phyloP scores from a whole-genome alignment of 257 asterid genomes.

The Nicotiana otophora region DNA sequence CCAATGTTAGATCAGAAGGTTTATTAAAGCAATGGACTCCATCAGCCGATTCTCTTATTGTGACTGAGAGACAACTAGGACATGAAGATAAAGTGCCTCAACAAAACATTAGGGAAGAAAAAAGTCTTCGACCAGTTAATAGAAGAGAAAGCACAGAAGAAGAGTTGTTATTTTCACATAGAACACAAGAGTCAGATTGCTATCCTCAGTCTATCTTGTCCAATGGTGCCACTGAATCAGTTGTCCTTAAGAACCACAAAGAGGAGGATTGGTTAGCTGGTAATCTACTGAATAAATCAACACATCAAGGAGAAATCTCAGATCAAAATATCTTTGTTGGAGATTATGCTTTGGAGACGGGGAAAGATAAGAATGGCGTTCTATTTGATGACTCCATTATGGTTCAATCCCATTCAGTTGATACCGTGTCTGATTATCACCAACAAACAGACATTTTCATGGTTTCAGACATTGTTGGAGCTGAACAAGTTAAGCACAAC shows the following conservation, averaged over 20 bases:
- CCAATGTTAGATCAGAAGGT: slow-evolving; percentile 17
- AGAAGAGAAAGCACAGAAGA: slow-evolving; percentile 38
- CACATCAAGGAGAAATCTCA: slow-evolving; percentile 12
- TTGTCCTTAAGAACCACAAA: slow-evolving; percentile 35
- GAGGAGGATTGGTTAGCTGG: slow-evolving; percentile 49
- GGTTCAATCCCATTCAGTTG: slow-evolving; percentile 42
- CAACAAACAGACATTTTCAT: slow-evolving; percentile 41
- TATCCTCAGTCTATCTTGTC: slow-evolving; percentile 19
- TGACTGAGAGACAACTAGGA: slow-evolving; percentile 23
- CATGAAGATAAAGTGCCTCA: slow-evolving; percentile 15
- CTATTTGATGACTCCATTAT: slow-evolving; percentile 59
- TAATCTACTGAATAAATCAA: slow-evolving; percentile 21
- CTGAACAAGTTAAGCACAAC: slow-evolving; percentile 19
- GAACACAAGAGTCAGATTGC: slow-evolving; percentile 25
- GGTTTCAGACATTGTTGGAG: slow-evolving; percentile 45
- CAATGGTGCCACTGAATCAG: slow-evolving; percentile 32
- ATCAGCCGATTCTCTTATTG: slow-evolving; percentile 46
- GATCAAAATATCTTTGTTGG: slow-evolving; percentile 25
- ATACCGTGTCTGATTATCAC: slow-evolving; percentile 25
- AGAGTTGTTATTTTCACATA: slow-evolving; percentile 36
- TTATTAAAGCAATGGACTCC: slow-evolving; percentile 19
- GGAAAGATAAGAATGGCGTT: slow-evolving; percentile 35
- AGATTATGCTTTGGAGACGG: slow-evolving; percentile 25
- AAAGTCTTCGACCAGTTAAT: slow-evolving; percentile 24
- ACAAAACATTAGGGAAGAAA: slow-evolving; percentile 30